Percentiles rank a stretch among this genome's conserved stretches.
Evolutionary conservation across 495 filamentous ascomycete species (phyloP).

Genomic region (Pseudomonodictys pantanalensis): DNA sequence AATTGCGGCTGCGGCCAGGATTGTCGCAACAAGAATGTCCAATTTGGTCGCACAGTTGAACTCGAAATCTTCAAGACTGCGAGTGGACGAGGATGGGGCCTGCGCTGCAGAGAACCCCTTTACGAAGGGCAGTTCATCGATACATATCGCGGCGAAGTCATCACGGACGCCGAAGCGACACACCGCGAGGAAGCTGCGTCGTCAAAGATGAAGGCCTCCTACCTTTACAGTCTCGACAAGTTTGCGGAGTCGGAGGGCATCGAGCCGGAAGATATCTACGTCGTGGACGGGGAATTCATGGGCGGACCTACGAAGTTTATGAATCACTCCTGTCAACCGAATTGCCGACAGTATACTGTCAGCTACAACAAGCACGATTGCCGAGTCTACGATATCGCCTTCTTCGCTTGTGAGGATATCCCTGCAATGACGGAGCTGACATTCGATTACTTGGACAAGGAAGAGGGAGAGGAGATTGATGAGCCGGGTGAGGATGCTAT

Average conservation of each 20-base stretch:
- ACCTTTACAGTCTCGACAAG: slow-evolving; percentile 85
- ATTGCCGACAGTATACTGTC: slow-evolving; percentile 79
- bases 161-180: slow-evolving; percentile 67
- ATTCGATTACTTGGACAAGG: slow-evolving; percentile 71
- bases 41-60: slow-evolving; percentile 68
- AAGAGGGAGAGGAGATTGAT: slow-evolving; percentile 49
- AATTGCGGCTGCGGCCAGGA: slow-evolving; percentile 62
- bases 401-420: slow-evolving; percentile 76
- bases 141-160: slow-evolving; percentile 83
- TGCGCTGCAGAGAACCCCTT: slow-evolving; percentile 66
- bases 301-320: slow-evolving; percentile 62
- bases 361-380: slow-evolving; percentile 73
- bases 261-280: slow-evolving; percentile 42
- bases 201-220: slow-evolving; percentile 56
- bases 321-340: slow-evolving; percentile 67
- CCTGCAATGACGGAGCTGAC: slow-evolving; percentile 69
- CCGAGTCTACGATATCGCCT: slow-evolving; percentile 77
- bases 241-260: slow-evolving; percentile 51
- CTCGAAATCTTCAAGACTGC: slow-evolving; percentile 80
- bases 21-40: slow-evolving; percentile 81
- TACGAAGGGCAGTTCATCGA: slow-evolving; percentile 82
- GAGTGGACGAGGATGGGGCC: slow-evolving; percentile 72
- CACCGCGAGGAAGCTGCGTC: slow-evolving; percentile 55
- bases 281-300: slow-evolving; percentile 59
- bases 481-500: slow-evolving; percentile 35